Evolutionary conservation across 2,329 filamentous ascomycete species (phyloP).

Genomic region (Trichoderma koningii): DNA sequence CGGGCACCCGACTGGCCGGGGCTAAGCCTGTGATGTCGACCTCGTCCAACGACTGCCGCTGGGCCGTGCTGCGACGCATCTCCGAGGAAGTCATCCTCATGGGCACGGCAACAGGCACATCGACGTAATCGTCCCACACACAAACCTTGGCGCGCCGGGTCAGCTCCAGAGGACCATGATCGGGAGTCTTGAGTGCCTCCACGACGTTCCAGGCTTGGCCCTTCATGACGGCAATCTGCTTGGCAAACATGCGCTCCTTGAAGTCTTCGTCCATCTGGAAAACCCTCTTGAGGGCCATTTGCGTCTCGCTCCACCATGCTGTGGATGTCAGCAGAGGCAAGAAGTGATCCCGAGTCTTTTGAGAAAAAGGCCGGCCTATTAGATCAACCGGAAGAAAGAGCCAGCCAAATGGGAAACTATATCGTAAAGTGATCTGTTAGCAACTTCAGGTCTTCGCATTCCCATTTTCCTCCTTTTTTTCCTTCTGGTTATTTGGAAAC

Average conservation of each 20-base stretch:
- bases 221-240: slow-evolving; percentile 98
- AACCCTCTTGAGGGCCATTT: slow-evolving; percentile 78
- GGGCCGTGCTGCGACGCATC: slow-evolving; percentile 65
- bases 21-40: slow-evolving; percentile 74
- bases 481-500: neutral
- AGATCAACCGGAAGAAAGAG: slow-evolving; percentile 94
- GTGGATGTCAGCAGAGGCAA: slow-evolving; percentile 93
- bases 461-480: neutral
- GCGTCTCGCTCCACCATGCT: slow-evolving; percentile 95
- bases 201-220: slow-evolving; percentile 99
- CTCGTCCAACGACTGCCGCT: slow-evolving; percentile 64
- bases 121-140: slow-evolving; percentile 97
- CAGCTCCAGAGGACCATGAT: slow-evolving; percentile 91
- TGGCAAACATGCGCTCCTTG: slow-evolving; percentile 98
- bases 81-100: slow-evolving; percentile 85
- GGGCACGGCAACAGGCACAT: slow-evolving; percentile 91
- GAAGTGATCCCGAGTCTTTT: slow-evolving; percentile 91
- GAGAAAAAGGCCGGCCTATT: slow-evolving; percentile 93
- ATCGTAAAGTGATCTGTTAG: neutral
- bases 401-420: slow-evolving; percentile 97
- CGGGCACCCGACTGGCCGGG: slow-evolving; percentile 39
- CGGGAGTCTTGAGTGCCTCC: slow-evolving; percentile 87
- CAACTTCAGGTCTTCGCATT: too few species aligned
- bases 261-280: slow-evolving; percentile 95
- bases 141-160: slow-evolving; percentile 88